A percentile compares a stretch with the other conserved stretches of the same genome.
Evolutionary conservation across 2,329 filamentous ascomycete species (phyloP).

Genomic region (Penicillium polonicum): DNA sequence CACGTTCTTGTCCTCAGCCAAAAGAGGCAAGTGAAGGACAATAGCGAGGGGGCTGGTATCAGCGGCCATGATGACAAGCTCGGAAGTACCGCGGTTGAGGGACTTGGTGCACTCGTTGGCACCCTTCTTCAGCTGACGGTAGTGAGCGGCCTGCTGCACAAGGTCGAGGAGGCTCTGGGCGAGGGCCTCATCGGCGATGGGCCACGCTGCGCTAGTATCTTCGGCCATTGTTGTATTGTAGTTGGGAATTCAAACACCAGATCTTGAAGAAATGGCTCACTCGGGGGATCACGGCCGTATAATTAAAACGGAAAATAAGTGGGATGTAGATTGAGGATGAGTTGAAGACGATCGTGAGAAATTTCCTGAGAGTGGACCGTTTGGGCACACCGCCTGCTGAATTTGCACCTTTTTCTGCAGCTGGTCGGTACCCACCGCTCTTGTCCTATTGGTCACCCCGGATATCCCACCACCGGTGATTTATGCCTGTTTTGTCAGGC

Average conservation of each 20-base stretch:
- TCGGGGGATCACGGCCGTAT: constrained; percentile 39
- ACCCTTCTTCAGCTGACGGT: constrained; percentile 79
- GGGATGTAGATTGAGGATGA: constrained; percentile 1
- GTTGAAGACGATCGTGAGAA: constrained; percentile 2
- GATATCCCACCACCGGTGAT: background rate
- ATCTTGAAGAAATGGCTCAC: constrained; percentile 37
- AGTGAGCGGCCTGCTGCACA: constrained; percentile 65
- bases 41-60: constrained; percentile 87
- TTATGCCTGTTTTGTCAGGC: background rate
- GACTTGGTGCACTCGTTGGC: constrained; percentile 87
- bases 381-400: constrained; percentile 5
- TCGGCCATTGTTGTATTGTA: constrained; percentile 31
- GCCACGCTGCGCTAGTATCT: constrained; percentile 56
- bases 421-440: no score
- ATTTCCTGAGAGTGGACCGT: constrained; percentile 2
- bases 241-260: constrained; percentile 18
- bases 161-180: constrained; percentile 81
- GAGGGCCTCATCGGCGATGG: constrained; percentile 69
- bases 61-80: constrained; percentile 54
- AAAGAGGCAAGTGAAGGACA: constrained; percentile 81
- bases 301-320: constrained; percentile 6
- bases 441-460: background rate
- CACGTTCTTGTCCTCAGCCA: constrained; percentile 72
- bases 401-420: background rate
- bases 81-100: constrained; percentile 84